Evolutionary conservation across 768 basidiomycete species (phyloP).

Genomic region (Neoboletus magnificus): DNA sequence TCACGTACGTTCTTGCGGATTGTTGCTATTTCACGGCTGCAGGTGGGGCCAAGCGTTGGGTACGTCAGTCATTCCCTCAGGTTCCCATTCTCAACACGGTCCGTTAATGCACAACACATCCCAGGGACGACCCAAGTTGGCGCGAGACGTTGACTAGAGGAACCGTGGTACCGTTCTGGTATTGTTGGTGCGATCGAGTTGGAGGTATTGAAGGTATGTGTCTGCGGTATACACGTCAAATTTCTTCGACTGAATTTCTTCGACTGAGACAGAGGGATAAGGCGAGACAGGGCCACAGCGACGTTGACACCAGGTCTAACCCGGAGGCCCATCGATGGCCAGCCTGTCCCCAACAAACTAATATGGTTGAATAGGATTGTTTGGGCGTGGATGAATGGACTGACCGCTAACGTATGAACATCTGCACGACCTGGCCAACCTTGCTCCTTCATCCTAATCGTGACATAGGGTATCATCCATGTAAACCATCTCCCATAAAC

Average conservation of each 20-base stretch:
- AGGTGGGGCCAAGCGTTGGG: constrained; percentile 40
- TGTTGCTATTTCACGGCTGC: constrained; percentile 98
- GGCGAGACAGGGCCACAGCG: constrained; percentile 48
- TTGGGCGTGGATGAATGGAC: background rate
- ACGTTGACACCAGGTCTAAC: constrained; percentile 59
- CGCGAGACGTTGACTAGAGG: constrained; percentile 66
- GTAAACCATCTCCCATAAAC: constrained; percentile 67
- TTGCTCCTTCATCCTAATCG: constrained; percentile 1
- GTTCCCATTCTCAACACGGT: constrained; percentile 52
- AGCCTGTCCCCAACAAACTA: constrained; percentile 51
- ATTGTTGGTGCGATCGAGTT: constrained; percentile 38
- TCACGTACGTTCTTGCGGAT: constrained; percentile 46
- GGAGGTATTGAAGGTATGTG: constrained; percentile 1
- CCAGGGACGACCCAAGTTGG: constrained; percentile 80
- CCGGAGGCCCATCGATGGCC: constrained; percentile 84
- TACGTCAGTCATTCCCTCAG: constrained; percentile 19
- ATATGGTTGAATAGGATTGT: background rate
- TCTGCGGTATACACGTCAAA: constrained; percentile 54
- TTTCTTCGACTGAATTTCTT: no score
- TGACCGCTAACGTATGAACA: constrained; percentile 12
- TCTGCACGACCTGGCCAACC: constrained; percentile 15
- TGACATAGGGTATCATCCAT: constrained; percentile 52
- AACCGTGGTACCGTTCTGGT: constrained; percentile 77
- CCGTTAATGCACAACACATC: constrained; percentile 74
- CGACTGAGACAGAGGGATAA: constrained; percentile 48